Evolutionary conservation across 2,329 filamentous ascomycete species (phyloP).

Genomic region (Dothistroma pini): DNA sequence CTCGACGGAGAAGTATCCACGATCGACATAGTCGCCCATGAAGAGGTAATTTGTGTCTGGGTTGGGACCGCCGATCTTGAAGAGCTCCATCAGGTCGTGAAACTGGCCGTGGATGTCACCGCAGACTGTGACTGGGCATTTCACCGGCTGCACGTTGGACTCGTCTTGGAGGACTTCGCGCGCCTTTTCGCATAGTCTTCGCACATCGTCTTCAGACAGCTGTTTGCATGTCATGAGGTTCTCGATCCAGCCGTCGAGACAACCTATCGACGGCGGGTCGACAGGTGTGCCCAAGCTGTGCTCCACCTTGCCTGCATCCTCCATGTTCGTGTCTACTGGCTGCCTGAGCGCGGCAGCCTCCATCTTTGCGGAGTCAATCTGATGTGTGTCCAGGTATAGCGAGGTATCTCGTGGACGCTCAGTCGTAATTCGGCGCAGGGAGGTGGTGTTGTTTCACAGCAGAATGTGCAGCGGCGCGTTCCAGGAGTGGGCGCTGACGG

Average conservation of each 20-base stretch:
- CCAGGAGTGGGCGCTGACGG: constrained; percentile 1
- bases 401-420: not conserved
- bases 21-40: constrained; percentile 99
- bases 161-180: constrained; percentile 95
- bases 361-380: constrained; percentile 21
- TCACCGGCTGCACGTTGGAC: constrained; percentile 98
- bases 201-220: constrained; percentile 88
- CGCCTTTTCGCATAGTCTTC: constrained; percentile 96
- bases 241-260: constrained; percentile 97
- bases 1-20: constrained; percentile 98
- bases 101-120: constrained; percentile 99
- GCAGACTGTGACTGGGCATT: constrained; percentile 98
- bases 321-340: constrained; percentile 83
- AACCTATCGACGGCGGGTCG: constrained; percentile 87
- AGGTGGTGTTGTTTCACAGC: constrained; percentile 2
- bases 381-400: not conserved
- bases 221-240: constrained; percentile 98
- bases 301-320: constrained; percentile 85
- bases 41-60: constrained; percentile 99
- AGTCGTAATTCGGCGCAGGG: not conserved
- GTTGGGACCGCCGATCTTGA: constrained; percentile 97
- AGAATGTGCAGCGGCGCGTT: not conserved
- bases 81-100: constrained; percentile 98
- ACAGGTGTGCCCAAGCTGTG: constrained; percentile 66
- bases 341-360: constrained; percentile 35